phyloP scores from a whole-genome alignment of 345 rosid genomes.

The Geranium brycei region DNA sequence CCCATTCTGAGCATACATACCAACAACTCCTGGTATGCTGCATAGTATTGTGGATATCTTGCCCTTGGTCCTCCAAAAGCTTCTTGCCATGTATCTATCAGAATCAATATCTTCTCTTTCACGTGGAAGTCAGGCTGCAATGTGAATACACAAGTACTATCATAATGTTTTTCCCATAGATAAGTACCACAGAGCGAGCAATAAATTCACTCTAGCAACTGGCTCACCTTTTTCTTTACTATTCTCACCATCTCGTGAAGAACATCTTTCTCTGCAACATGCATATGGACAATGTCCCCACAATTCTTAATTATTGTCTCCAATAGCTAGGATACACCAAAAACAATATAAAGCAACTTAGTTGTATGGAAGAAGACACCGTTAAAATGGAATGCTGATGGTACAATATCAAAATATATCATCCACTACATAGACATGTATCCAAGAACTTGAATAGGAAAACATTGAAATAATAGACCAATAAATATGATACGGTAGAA shows the following conservation, averaged over 20 bases:
- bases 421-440: background rate
- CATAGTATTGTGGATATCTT: conserved; percentile 95
- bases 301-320: conserved; percentile 97
- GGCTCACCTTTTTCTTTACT: conserved; percentile 74
- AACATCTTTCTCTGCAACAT: conserved; percentile 93
- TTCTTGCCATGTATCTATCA: conserved; percentile 99
- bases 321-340: conserved; percentile 45
- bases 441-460: too few relatives aligned
- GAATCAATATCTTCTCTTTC: conserved; percentile 81
- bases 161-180: too few relatives aligned
- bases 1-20: conserved; percentile 25
- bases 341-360: conserved; percentile 5
- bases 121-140: conserved; percentile 75
- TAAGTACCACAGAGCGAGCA: background rate
- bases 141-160: conserved; percentile 10
- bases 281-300: conserved; percentile 98
- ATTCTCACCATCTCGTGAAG: conserved; percentile 94
- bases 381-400: too few relatives aligned
- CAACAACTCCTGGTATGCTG: conserved; percentile 95
- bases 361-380: background rate
- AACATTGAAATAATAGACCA: too few relatives aligned
- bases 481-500: too few relatives aligned
- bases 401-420: background rate
- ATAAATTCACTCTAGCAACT: conserved; percentile 10
- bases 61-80: conserved; percentile 96